Evolutionary conservation across 2,329 filamentous ascomycete species (phyloP), one percentile per base, ranked within the genome.

Genomic region (Ophiocordyceps robertsii): DNA sequence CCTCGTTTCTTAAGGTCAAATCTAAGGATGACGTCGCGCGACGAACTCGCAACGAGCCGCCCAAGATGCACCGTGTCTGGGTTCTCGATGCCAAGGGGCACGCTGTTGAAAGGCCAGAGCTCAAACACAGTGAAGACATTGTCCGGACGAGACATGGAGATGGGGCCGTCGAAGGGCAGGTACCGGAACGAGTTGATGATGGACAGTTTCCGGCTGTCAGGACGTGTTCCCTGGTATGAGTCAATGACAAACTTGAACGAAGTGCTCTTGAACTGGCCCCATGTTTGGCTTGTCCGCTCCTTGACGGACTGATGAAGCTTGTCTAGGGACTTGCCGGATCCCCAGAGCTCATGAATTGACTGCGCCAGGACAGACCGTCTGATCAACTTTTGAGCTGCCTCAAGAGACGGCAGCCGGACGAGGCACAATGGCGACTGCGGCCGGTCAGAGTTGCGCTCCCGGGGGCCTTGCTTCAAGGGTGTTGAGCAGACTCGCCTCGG

Each of bases 1-100:
- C 75, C 73, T 27, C 92, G 72, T 63, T 94, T 95, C 69, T 98
- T 98, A 19, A 98, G 71, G 58, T 95, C 88, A 55, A 89, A 93
- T 21, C 73, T 82, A 31, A 75, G 67, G 29, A 85, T 71, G 6
- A 81, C 68, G 42, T 84, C 76, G 37, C 90, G 73, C 3, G 74
- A 75, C 2, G 84, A 81, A 12, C 66, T 65, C 2, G 71, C 80
- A 21, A 96, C 59, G 44, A 77, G 75, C 9, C 88, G 77, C 11
- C 85, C 87, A 24, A 96, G 72, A 55, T 82, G 82, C 21, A 87
- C 64, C 14, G 43, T 50, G 31, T 75, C 69, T 0, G 82, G 82
- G 2, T 74, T 64, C n/a, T 63, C 59, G 16, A 73, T 54, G 2
- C 65, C 65, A 10, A 67, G 58, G 29, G 64, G 67, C 12, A 69